Evolutionary conservation across 768 basidiomycete genomes (phyloP).

Genomic region (Coprinopsis sp.): DNA sequence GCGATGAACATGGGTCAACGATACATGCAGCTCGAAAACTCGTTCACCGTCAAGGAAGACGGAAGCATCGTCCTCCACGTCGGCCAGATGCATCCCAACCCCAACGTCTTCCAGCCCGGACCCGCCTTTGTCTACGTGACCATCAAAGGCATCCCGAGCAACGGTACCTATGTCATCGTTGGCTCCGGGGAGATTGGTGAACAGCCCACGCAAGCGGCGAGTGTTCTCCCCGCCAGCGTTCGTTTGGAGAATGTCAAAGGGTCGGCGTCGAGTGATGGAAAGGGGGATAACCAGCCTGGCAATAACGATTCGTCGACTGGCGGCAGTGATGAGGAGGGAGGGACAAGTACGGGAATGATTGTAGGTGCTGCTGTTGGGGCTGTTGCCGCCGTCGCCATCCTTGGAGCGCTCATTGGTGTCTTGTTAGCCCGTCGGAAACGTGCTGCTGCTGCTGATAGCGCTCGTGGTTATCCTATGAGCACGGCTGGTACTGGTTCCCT

Average conservation of each 20-base stretch:
- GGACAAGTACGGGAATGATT: constrained; percentile 5
- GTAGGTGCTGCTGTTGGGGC: constrained; percentile 11
- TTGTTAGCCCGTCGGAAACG: constrained; percentile 12
- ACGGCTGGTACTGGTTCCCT: constrained; percentile 25
- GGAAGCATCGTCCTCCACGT: constrained; percentile 77
- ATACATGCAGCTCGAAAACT: constrained; percentile 74
- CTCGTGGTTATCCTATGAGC: constrained; percentile 10
- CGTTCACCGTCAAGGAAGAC: constrained; percentile 76
- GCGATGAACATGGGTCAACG: constrained; percentile 90
- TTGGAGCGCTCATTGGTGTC: constrained; percentile 12
- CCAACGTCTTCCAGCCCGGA: constrained; percentile 86
- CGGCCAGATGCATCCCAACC: constrained; percentile 76
- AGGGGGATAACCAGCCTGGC: constrained; percentile 10
- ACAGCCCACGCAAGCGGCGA: constrained; percentile 50
- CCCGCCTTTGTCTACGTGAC: constrained; percentile 81
- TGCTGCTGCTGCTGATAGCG: constrained; percentile 4
- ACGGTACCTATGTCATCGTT: constrained; percentile 70
- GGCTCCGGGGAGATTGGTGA: constrained; percentile 75
- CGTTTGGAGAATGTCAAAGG: constrained; percentile 41
- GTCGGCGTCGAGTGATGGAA: constrained; percentile 20
- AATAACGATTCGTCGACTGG: constrained; percentile 5
- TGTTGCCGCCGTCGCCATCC: constrained; percentile 11
- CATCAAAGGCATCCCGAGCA: constrained; percentile 79
- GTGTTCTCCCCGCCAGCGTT: constrained; percentile 46
- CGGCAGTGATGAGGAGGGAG: constrained; percentile 7